Percentiles rank a stretch among this genome's conserved stretches.
Conservation (phyloP, 169 alveolate genomes). For the Plasmodium inui region DNA sequence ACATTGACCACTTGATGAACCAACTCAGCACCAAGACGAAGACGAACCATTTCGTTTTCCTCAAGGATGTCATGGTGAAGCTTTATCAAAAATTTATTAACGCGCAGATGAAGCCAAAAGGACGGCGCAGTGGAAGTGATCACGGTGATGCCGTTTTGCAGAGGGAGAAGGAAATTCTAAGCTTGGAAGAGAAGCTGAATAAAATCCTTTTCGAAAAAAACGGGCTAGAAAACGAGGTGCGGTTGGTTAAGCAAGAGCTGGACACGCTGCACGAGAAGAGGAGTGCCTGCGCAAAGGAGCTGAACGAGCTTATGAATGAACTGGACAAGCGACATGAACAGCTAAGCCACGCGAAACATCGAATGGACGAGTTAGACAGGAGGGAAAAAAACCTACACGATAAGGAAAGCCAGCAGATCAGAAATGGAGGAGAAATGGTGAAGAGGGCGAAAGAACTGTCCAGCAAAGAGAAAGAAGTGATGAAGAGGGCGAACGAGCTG, state of each 20-base stretch:
- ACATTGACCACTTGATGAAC: constrained; percentile 11
- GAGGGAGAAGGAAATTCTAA: background rate
- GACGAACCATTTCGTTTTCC: constrained; percentile 25
- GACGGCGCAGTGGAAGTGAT: background rate
- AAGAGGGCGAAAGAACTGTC: constrained; percentile 18
- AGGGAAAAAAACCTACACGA: constrained; percentile 15
- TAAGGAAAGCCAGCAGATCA: constrained; percentile 31
- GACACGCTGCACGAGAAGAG: constrained; percentile 26
- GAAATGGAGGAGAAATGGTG: constrained; percentile 25
- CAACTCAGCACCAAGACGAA: constrained; percentile 17
- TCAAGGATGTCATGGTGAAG: constrained; percentile 32
- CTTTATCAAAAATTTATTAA: constrained; percentile 21
- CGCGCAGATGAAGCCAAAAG: constrained; percentile 8
- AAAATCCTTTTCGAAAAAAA: constrained; percentile 14
- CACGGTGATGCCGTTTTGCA: background rate
- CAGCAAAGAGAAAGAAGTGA: constrained; percentile 19
- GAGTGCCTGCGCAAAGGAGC: constrained; percentile 8
- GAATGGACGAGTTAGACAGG: constrained; percentile 16
- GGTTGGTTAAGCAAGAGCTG: constrained; percentile 12
- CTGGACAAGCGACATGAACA: constrained; percentile 7
- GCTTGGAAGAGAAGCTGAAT: constrained; percentile 21
- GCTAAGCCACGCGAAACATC: background rate
- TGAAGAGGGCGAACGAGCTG: constrained; percentile 22
- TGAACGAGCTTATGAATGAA: constrained; percentile 16
- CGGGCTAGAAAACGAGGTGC: background rate